phyloP scores from a whole-genome alignment of 768 basidiomycete species.

The Leccinellum luteum region DNA sequence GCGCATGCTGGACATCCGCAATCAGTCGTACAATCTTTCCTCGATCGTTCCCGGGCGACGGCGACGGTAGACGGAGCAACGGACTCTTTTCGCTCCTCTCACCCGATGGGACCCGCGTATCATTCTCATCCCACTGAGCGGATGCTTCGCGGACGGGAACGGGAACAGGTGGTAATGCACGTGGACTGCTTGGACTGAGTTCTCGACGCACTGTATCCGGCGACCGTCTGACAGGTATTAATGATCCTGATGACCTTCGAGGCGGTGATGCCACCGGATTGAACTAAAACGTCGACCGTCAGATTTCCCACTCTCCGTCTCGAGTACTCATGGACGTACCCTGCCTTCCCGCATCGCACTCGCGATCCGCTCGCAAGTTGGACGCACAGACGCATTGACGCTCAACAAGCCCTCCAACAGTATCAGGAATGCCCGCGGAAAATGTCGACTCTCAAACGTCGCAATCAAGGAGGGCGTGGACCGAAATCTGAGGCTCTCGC shows the following conservation, averaged over 20 bases:
- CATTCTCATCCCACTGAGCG: background rate
- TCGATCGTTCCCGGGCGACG: background rate
- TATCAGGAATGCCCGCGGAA: conserved; percentile 69
- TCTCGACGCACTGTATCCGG: conserved; percentile 12
- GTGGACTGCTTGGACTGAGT: conserved; percentile 3
- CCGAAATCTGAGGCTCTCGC: conserved; percentile 42
- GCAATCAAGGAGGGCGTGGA: conserved; percentile 49
- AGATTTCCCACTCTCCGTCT: background rate
- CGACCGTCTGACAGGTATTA: conserved; percentile 24
- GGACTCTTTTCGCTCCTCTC: conserved; percentile 12
- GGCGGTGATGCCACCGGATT: conserved; percentile 17
- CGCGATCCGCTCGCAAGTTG: conserved; percentile 70
- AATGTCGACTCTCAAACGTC: conserved; percentile 65
- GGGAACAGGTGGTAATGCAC: conserved; percentile 21
- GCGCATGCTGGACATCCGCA: background rate
- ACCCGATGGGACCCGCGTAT: background rate
- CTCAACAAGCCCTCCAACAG: conserved; percentile 72
- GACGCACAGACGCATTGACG: conserved; percentile 56
- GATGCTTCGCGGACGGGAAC: conserved; percentile 1
- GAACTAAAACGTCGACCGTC: conserved; percentile 23
- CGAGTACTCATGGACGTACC: conserved; percentile 43
- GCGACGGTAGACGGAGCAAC: conserved; percentile 15
- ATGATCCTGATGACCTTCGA: conserved; percentile 13
- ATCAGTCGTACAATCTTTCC: background rate
- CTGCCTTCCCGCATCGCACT: conserved; percentile 66